Percentiles rank a stretch among this genome's conserved stretches.
Evolutionary conservation across 768 basidiomycete genomes (phyloP).

Genomic region (Amanita phalloides): DNA sequence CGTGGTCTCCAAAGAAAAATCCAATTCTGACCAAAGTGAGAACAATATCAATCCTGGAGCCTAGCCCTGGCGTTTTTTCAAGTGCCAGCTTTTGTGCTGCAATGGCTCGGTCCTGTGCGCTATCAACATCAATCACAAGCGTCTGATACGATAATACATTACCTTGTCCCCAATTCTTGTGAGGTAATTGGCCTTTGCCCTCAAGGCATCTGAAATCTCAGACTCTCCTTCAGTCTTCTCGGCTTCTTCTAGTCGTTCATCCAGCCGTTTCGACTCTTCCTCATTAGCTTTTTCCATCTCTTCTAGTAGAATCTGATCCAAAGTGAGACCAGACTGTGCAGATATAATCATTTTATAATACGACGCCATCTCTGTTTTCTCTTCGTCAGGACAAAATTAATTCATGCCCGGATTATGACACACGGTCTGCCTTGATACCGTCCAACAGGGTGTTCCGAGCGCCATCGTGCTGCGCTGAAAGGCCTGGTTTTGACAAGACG

Average conservation of each 20-base stretch:
- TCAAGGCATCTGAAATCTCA: constrained; percentile 83
- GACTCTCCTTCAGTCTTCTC: constrained; percentile 88
- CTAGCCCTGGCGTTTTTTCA: constrained; percentile 87
- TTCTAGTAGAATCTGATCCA: constrained; percentile 42
- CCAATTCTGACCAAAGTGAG: constrained; percentile 84
- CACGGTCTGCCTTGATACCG: constrained; percentile 74
- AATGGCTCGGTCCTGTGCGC: constrained; percentile 60
- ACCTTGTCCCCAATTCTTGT: constrained; percentile 83
- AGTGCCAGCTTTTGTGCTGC: constrained; percentile 76
- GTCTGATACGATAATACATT: constrained; percentile 15
- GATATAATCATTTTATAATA: constrained; percentile 59
- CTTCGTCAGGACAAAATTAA: not conserved
- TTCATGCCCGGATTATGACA: constrained; percentile 17
- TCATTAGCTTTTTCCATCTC: constrained; percentile 61
- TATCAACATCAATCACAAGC: not conserved
- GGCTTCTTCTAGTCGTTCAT: constrained; percentile 74
- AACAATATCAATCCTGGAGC: constrained; percentile 87
- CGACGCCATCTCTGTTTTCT: constrained; percentile 70
- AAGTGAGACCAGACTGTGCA: constrained; percentile 29
- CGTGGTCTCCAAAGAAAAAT: constrained; percentile 78
- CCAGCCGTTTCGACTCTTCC: constrained; percentile 61
- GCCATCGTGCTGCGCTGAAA: constrained; percentile 54
- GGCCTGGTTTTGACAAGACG: constrained; percentile 49
- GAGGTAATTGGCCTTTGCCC: constrained; percentile 75
- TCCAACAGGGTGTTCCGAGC: constrained; percentile 57